Evolutionary conservation across 495 filamentous ascomycete genomes (phyloP).

Genomic region (Lepidopterella palustris): DNA sequence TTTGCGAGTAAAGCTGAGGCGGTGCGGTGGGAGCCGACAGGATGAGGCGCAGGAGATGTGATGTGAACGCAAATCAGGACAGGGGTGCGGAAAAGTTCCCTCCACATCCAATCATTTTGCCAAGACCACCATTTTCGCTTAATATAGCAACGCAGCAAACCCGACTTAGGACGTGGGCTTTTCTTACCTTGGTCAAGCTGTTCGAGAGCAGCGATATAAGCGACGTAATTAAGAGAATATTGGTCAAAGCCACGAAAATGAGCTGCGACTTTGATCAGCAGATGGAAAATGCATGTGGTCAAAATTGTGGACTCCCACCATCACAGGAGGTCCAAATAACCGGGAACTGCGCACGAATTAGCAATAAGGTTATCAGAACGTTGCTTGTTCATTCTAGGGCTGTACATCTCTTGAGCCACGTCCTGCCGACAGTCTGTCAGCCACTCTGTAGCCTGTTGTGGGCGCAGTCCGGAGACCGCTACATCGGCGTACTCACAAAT

Average conservation of each 20-base stretch:
- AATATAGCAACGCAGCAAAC: slow-evolving; percentile 7
- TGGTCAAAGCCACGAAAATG: slow-evolving; percentile 79
- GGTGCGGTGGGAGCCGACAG: too few species aligned
- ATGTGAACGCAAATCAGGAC: background rate
- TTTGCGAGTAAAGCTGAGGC: too few species aligned
- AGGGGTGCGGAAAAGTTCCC: slow-evolving; percentile 2
- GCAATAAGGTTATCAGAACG: slow-evolving; percentile 25
- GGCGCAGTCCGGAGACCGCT: slow-evolving; percentile 12
- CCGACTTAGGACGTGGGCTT: slow-evolving; percentile 32
- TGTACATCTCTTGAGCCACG: slow-evolving; percentile 36
- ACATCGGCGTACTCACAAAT: slow-evolving; percentile 53
- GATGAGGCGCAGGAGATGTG: too few species aligned
- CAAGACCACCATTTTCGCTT: slow-evolving; percentile 8
- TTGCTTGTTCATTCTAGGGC: background rate
- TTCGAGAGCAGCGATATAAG: slow-evolving; percentile 88
- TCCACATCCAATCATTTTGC: slow-evolving; percentile 23
- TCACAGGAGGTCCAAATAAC: slow-evolving; percentile 59
- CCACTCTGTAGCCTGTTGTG: slow-evolving; percentile 1
- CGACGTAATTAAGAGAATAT: slow-evolving; percentile 84
- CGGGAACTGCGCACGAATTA: slow-evolving; percentile 42
- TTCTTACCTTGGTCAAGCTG: slow-evolving; percentile 69
- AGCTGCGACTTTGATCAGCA: slow-evolving; percentile 37
- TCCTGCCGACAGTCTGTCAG: slow-evolving; percentile 27
- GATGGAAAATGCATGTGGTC: slow-evolving; percentile 14
- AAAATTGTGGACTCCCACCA: slow-evolving; percentile 42